Base-by-base conservation (phyloP, 768 basidiomycete genomes). In the Tulasnella sp. region DNA sequence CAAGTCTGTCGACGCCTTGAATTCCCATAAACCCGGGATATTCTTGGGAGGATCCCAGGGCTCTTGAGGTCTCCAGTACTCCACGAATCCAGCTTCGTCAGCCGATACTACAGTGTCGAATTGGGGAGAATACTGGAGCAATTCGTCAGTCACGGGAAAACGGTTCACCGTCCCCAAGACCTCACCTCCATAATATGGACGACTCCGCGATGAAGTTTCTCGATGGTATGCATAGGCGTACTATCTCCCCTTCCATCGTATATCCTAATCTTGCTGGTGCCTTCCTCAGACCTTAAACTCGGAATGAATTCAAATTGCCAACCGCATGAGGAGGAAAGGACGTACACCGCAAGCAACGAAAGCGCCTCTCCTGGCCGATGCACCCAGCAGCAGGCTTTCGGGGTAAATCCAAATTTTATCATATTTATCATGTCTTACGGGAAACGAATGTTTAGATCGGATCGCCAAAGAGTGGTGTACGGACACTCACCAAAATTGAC, bases 371-470 rank as follows among this genome's bases (percentile, higher is more conserved):
- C 91, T 19, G 85, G 79, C 59, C 74, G 75, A 69, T 99, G 96
- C 4, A 98, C 85, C 94, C 94, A 99, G 67, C 90, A 93, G 65
- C 90, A 94, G 9, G 89, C 75, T 61, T 83, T 83, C 8, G 96
- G 96, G 17, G 74, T 77, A 66, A 80, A 98, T 1, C 79, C 84
- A 49, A 99, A 75, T 66, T 90, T 88, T 60, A 99, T 79, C 69
- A 97, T 96, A 68, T 96, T 98, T 65, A 98, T 98, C 94, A 98
- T 97, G 68, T 99, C 94, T 97, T 63, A 36, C 15, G 32, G 3
- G 3, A 32, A n/a, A n/a, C n/a, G n/a, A n/a, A n/a, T n/a, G n/a
- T n/a, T n/a, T 42, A 35, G 32, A 31, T 35, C 36, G 45, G 23
- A n/a, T 40, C 9, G 17, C 41, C 23, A 19, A 32, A 36, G 14